Evolutionary conservation across 148 eudicot genomes (phyloP).

Genomic region (Salicornia ramosissima): DNA sequence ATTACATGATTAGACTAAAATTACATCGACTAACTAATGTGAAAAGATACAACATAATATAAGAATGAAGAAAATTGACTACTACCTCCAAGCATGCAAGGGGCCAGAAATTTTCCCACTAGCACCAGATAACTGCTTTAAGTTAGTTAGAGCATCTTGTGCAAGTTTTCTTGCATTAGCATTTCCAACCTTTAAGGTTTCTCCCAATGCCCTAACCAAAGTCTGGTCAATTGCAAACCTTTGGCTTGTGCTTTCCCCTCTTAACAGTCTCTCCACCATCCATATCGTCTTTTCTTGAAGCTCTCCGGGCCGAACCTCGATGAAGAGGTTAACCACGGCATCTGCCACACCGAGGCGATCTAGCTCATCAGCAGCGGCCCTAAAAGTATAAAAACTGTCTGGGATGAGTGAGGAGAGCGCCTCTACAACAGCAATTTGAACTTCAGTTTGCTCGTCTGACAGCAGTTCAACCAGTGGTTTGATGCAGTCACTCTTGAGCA

Average conservation of each 20-base stretch:
- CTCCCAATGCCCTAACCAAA: conserved; percentile 55
- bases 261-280: conserved; percentile 52
- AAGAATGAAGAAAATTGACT: conserved; percentile 7
- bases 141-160: conserved; percentile 56
- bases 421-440: conserved; percentile 48
- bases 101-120: conserved; percentile 48
- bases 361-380: conserved; percentile 47
- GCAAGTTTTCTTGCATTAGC: conserved; percentile 44
- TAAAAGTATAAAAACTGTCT: conserved; percentile 26
- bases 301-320: conserved; percentile 49
- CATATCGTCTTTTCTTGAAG: conserved; percentile 58
- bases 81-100: conserved; percentile 30
- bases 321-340: conserved; percentile 41
- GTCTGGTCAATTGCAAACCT: conserved; percentile 39
- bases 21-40: conserved; percentile 20
- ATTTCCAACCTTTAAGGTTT: conserved; percentile 57
- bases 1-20: conserved; percentile 19
- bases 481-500: conserved; percentile 48
- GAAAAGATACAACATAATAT: conserved; percentile 13
- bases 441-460: conserved; percentile 35
- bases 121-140: conserved; percentile 56
- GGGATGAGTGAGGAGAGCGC: conserved; percentile 56
- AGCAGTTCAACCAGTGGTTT: conserved; percentile 48
- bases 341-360: conserved; percentile 46
- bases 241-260: conserved; percentile 42